A percentile compares a stretch with the other conserved stretches of the same genome.
Evolutionary conservation across 2,329 filamentous ascomycete species (phyloP).

Genomic region (Lasiodiplodia gonubiensis): DNA sequence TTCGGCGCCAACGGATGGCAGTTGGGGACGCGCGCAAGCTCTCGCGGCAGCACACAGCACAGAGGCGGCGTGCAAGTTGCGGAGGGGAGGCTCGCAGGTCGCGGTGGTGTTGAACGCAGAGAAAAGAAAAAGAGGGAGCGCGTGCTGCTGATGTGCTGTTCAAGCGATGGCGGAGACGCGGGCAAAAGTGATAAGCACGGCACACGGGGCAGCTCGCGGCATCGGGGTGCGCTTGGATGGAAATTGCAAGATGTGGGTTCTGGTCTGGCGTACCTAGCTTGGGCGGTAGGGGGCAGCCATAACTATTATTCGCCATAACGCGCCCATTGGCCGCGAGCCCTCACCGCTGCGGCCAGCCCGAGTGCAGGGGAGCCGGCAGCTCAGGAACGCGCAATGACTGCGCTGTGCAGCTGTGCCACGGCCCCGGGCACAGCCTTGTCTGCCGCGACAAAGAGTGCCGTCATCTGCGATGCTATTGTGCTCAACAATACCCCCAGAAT

Average conservation of each 20-base stretch:
- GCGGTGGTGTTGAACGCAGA: constrained; percentile 16
- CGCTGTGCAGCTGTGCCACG: constrained; percentile 9
- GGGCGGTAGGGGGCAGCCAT: constrained; percentile 17
- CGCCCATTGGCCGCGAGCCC: constrained; percentile 20
- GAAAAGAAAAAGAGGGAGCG: constrained; percentile 17
- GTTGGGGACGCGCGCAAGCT: constrained; percentile 4
- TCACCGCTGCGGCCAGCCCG: constrained; percentile 21
- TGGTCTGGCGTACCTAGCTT: constrained; percentile 9
- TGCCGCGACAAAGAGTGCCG: constrained; percentile 9
- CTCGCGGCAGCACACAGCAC: neutral
- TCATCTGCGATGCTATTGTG: constrained; percentile 20
- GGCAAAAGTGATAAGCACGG: constrained; percentile 10
- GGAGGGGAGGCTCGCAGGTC: neutral
- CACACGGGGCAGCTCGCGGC: constrained; percentile 24
- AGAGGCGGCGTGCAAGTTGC: neutral
- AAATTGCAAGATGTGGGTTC: constrained; percentile 26
- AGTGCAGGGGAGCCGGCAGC: constrained; percentile 11
- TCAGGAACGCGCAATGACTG: constrained; percentile 26
- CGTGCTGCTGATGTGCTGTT: constrained; percentile 16
- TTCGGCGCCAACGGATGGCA: constrained; percentile 2
- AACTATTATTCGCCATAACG: constrained; percentile 21
- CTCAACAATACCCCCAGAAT: constrained; percentile 1
- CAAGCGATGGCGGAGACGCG: constrained; percentile 23
- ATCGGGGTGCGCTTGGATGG: constrained; percentile 22
- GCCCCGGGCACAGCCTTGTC: neutral